These are phyloP conservation scores for Artemisia tridentata DNA, from an alignment of 129 eudicot species.

Conservation along the genomic window DNA sequence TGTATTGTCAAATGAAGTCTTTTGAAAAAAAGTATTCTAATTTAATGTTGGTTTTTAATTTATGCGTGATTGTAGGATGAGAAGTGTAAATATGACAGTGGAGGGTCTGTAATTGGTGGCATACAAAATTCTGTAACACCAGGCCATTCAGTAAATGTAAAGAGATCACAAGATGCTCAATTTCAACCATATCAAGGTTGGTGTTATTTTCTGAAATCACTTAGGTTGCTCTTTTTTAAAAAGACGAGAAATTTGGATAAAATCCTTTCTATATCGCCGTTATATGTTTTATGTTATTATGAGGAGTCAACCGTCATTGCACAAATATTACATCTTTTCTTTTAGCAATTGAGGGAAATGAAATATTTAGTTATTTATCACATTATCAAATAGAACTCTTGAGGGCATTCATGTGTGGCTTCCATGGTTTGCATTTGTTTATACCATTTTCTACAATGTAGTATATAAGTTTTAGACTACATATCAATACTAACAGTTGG, in stretches of 20 bases:
- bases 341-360: background rate
- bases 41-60: background rate
- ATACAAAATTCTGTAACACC: conserved; percentile 40
- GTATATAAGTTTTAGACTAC: no score
- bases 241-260: background rate
- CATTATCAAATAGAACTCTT: background rate
- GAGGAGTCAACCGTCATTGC: background rate
- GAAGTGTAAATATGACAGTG: conserved; percentile 41
- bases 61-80: conserved; percentile 31
- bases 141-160: conserved; percentile 42
- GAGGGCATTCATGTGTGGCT: background rate
- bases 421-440: background rate
- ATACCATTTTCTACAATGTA: background rate
- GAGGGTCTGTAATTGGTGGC: conserved; percentile 41
- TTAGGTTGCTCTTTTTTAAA: background rate
- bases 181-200: conserved; percentile 55
- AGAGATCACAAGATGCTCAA: conserved; percentile 57
- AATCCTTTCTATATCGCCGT: no score
- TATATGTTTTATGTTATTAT: background rate
- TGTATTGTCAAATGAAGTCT: conserved; percentile 2
- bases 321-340: background rate
- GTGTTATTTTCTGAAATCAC: background rate
- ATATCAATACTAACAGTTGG: background rate
- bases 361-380: background rate
- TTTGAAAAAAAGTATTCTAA: conserved; percentile 19